Evolutionary conservation across 2,329 filamentous ascomycete genomes (phyloP).

Genomic region (Fusarium continuum): DNA sequence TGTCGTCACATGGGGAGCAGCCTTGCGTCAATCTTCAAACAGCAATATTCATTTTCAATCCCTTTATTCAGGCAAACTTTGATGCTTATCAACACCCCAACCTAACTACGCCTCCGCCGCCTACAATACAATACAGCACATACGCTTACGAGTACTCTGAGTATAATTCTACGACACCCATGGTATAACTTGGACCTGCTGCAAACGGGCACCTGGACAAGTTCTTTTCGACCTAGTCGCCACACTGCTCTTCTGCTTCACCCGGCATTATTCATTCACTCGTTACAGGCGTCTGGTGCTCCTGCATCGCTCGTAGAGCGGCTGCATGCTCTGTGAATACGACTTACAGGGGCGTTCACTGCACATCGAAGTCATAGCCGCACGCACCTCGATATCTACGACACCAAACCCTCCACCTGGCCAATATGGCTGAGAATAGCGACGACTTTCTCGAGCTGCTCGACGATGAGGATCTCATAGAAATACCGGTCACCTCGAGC

Average conservation of each 20-base stretch:
- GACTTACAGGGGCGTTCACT: neutral
- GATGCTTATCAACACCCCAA: constrained; percentile 5
- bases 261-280: neutral
- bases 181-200: constrained; percentile 3
- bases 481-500: constrained; percentile 12
- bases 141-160: constrained; percentile 3
- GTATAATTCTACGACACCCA: neutral
- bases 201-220: constrained; percentile 8
- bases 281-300: constrained; percentile 6
- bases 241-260: constrained; percentile 18
- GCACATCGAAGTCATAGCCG: neutral
- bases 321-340: constrained; percentile 16
- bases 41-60: constrained; percentile 18
- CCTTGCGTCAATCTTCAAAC: constrained; percentile 25
- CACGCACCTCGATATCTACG: neutral
- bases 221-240: constrained; percentile 16
- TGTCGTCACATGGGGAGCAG: constrained; percentile 34
- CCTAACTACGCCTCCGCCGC: neutral
- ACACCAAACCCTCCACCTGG: neutral
- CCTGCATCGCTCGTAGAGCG: neutral
- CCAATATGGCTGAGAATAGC: constrained; percentile 30
- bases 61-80: constrained; percentile 6
- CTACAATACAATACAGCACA: constrained; percentile 1
- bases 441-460: constrained; percentile 36
- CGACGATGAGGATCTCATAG: constrained; percentile 31